Percentiles rank a stretch among this genome's conserved stretches.
phyloP scores from a whole-genome alignment of 306 rosid species.

The Pyrus pyrifolia region DNA sequence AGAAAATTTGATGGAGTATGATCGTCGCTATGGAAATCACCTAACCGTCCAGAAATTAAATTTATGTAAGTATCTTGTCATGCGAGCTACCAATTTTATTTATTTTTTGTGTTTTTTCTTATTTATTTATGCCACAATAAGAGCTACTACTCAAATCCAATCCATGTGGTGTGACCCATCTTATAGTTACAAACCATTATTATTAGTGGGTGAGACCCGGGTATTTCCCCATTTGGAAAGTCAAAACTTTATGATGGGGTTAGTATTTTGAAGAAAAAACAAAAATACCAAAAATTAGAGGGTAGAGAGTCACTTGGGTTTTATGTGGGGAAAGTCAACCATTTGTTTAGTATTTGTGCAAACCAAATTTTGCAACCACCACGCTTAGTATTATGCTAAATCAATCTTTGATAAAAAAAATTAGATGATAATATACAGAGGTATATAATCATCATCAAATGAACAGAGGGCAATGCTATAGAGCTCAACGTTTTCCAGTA shows the following conservation, averaged over 20 bases:
- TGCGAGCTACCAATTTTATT: background rate
- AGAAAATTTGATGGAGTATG: background rate
- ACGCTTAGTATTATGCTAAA: background rate
- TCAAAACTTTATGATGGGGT: background rate
- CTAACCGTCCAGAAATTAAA: slow-evolving; percentile 20
- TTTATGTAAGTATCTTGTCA: background rate
- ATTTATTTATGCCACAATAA: too few relatives aligned
- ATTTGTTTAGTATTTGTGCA: slow-evolving; percentile 7
- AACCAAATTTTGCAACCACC: background rate
- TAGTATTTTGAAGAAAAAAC: background rate
- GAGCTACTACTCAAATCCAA: background rate
- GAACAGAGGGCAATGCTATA: background rate
- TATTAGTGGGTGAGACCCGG: background rate
- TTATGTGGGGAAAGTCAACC: background rate
- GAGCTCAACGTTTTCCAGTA: background rate
- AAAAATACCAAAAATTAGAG: background rate
- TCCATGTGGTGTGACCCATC: slow-evolving; percentile 37
- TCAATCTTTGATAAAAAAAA: background rate
- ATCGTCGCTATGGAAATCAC: slow-evolving; percentile 8
- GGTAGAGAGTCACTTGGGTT: background rate
- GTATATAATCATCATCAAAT: background rate
- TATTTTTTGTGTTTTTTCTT: too few relatives aligned
- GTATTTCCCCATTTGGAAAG: background rate
- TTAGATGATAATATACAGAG: background rate
- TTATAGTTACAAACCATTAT: background rate